Percentiles rank a stretch among this genome's conserved stretches.
Conservation (phyloP, 257 asterid genomes). For the Penstemon eatonii region DNA sequence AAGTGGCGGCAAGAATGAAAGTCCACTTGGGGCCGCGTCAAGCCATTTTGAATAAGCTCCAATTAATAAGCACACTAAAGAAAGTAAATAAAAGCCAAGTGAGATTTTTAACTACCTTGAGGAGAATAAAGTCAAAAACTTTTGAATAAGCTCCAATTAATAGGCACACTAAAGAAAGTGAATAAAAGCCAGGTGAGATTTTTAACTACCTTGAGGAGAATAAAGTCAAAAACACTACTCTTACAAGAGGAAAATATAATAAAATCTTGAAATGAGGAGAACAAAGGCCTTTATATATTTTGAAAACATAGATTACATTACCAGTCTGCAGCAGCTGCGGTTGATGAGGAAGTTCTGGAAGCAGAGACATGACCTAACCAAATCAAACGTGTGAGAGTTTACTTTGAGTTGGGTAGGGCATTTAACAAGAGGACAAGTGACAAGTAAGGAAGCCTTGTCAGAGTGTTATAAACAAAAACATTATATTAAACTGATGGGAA, state of each 20-base stretch:
- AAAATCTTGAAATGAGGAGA: slow-evolving; percentile 7
- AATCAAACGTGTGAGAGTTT: slow-evolving; percentile 22
- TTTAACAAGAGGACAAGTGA: slow-evolving; percentile 8
- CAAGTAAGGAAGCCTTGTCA: slow-evolving; percentile 18
- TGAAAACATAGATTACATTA: slow-evolving; percentile 33
- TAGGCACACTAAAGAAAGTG: slow-evolving; percentile 61
- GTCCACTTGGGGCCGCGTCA: slow-evolving; percentile 75
- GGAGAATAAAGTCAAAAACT: slow-evolving; percentile 21
- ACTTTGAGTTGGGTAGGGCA: slow-evolving; percentile 6
- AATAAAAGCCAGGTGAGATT: slow-evolving; percentile 23
- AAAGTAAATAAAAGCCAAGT: slow-evolving; percentile 27
- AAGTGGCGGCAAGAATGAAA: slow-evolving; percentile 83
- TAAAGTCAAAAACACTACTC: slow-evolving; percentile 19
- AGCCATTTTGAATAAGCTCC: slow-evolving; percentile 99
- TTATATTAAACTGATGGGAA: slow-evolving; percentile 8
- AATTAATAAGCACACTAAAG: slow-evolving; percentile 72
- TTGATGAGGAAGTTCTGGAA: slow-evolving; percentile 89
- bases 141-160: slow-evolving; percentile 91
- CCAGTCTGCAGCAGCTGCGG: slow-evolving; percentile 97
- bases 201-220: slow-evolving; percentile 23
- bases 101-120: slow-evolving; percentile 18
- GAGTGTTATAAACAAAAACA: slow-evolving; percentile 3
- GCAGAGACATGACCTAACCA: slow-evolving; percentile 80
- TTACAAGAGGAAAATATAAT: slow-evolving; percentile 14
- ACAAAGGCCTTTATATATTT: slow-evolving; percentile 15